Percentiles rank a stretch among this genome's conserved stretches.
phyloP scores from a whole-genome alignment of 2,329 filamentous ascomycete species.

The Venturiaceae sp. region DNA sequence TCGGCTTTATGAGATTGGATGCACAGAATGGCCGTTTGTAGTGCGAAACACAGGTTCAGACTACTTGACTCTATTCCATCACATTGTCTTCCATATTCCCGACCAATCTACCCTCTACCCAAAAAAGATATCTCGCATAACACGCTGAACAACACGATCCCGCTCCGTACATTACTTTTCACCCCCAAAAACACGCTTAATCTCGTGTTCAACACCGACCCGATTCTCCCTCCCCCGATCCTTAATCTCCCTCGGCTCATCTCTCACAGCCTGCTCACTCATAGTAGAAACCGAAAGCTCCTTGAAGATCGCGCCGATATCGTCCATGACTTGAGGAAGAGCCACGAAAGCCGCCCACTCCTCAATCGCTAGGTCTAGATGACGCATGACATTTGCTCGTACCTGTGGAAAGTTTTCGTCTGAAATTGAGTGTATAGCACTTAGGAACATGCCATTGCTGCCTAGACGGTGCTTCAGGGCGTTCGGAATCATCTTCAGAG shows the following conservation, averaged over 20 bases:
- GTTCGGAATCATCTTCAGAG: background rate
- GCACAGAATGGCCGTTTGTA: no score
- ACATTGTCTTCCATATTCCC: no score
- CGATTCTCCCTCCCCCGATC: background rate
- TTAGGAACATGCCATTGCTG: background rate
- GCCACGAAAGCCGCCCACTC: background rate
- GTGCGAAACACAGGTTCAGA: no score
- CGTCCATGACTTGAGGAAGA: background rate
- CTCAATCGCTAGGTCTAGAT: background rate
- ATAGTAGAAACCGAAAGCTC: background rate
- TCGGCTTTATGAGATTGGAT: no score
- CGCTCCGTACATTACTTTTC: background rate
- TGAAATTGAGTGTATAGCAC: background rate
- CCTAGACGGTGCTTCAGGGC: background rate
- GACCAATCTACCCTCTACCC: background rate
- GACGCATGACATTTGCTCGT: background rate
- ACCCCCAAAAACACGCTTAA: background rate
- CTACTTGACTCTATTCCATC: no score
- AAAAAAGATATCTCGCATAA: background rate
- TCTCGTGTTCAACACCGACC: background rate
- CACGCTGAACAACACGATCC: background rate
- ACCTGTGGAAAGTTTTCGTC: background rate
- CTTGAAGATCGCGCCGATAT: background rate
- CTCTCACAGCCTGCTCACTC: background rate
- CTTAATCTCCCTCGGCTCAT: background rate